A percentile compares a stretch with the other conserved stretches of the same genome.
These are phyloP conservation scores for Colletotrichum theobromicola DNA, from an alignment of 2,329 filamentous ascomycete species.

Conservation along the genomic window DNA sequence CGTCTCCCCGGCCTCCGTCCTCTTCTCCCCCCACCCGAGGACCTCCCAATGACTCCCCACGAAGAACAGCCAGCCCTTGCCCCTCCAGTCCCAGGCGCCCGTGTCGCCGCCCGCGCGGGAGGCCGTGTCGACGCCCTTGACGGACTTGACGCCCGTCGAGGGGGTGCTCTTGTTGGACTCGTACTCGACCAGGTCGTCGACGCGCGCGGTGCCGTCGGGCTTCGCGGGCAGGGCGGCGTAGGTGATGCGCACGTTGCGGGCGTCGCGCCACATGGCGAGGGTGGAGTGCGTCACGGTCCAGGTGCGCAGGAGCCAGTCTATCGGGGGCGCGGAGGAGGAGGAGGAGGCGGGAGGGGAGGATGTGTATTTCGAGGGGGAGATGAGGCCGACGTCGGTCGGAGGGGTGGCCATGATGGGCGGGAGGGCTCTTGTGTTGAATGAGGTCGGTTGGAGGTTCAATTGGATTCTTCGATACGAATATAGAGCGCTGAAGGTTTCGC, in stretches of 20 bases:
- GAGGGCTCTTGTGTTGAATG: not conserved
- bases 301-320: slow-evolving; percentile 67
- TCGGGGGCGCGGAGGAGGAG: slow-evolving; percentile 47
- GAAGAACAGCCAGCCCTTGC: slow-evolving; percentile 75
- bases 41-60: slow-evolving; percentile 82
- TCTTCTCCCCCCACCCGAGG: slow-evolving; percentile 71
- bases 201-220: slow-evolving; percentile 44
- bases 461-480: not conserved
- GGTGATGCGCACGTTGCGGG: slow-evolving; percentile 80
- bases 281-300: slow-evolving; percentile 81
- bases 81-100: slow-evolving; percentile 75
- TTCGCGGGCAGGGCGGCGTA: slow-evolving; percentile 62
- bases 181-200: slow-evolving; percentile 79
- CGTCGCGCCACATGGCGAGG: slow-evolving; percentile 79
- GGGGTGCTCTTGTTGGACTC: slow-evolving; percentile 51
- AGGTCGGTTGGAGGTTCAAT: not conserved
- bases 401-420: slow-evolving; percentile 15
- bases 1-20: slow-evolving; percentile 39
- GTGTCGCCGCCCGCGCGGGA: slow-evolving; percentile 28
- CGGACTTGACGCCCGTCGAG: slow-evolving; percentile 55
- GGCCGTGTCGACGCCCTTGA: slow-evolving; percentile 69
- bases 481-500: not conserved
- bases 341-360: slow-evolving; percentile 25
- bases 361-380: slow-evolving; percentile 54
- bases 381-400: slow-evolving; percentile 14